phyloP scores from a whole-genome alignment of 2,329 filamentous ascomycete genomes.

The Xylogone sp. region DNA sequence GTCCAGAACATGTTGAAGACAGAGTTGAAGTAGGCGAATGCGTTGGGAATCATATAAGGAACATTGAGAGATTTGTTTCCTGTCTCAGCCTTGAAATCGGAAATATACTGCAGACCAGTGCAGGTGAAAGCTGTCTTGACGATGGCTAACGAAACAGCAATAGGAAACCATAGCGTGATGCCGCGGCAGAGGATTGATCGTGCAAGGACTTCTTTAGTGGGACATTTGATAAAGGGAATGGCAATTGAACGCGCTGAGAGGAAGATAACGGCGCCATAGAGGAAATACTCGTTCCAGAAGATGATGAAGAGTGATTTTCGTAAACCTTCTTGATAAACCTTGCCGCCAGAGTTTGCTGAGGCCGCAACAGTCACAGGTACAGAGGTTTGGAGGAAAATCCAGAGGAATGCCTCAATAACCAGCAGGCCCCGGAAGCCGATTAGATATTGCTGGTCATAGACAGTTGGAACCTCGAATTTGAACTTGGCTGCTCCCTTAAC shows the following conservation, averaged over 20 bases:
- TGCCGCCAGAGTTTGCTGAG: conserved; percentile 31
- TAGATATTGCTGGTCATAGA: conserved; percentile 27
- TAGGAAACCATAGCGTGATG: conserved; percentile 37
- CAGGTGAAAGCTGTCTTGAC: conserved; percentile 31
- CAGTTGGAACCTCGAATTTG: conserved; percentile 5
- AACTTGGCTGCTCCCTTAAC: conserved; percentile 2
- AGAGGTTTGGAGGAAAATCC: conserved; percentile 41
- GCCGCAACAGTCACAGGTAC: conserved; percentile 36
- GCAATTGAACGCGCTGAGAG: conserved; percentile 38
- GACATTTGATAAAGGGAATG: conserved; percentile 36
- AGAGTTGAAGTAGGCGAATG: conserved; percentile 40
- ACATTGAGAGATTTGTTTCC: conserved; percentile 33
- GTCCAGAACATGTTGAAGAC: conserved; percentile 44
- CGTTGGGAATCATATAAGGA: conserved; percentile 31
- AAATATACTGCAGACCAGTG: conserved; percentile 29
- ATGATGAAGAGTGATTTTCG: conserved; percentile 41
- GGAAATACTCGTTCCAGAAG: conserved; percentile 40
- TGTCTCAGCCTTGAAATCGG: conserved; percentile 32
- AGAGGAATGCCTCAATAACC: conserved; percentile 38
- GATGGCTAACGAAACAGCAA: conserved; percentile 36
- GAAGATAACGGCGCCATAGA: conserved; percentile 42
- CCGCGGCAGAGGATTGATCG: conserved; percentile 37
- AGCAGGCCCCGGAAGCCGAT: conserved; percentile 41
- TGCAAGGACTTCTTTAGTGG: conserved; percentile 30
- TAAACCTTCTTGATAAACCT: conserved; percentile 35